Evolutionary conservation across 2,329 filamentous ascomycete species (phyloP).

Genomic region (Aspergillus terreus): DNA sequence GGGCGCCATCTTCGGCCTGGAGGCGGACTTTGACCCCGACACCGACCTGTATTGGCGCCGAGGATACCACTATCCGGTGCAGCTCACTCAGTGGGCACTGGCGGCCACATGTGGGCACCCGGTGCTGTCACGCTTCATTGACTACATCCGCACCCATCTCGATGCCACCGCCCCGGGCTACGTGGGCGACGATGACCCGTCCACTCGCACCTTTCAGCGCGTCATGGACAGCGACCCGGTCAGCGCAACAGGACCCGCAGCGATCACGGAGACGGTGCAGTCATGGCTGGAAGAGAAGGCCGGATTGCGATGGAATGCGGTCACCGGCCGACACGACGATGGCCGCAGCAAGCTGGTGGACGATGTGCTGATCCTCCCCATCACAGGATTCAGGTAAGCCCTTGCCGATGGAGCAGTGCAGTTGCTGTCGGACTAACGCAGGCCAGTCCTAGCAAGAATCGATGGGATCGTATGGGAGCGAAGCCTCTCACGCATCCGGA

Average conservation of each 20-base stretch:
- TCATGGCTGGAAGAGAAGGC: conserved; percentile 18
- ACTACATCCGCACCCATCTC: conserved; percentile 11
- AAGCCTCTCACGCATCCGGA: conserved; percentile 26
- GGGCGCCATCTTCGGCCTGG: conserved; percentile 27
- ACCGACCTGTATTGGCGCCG: conserved; percentile 30
- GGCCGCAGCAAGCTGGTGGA: conserved; percentile 27
- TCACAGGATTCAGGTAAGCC: conserved; percentile 31
- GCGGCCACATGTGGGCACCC: conserved; percentile 26
- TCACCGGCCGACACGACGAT: conserved; percentile 27
- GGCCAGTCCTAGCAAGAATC: conserved; percentile 24
- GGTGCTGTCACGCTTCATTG: conserved; percentile 24
- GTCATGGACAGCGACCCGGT: conserved; percentile 25
- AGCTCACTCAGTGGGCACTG: conserved; percentile 32
- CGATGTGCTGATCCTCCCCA: conserved; percentile 31
- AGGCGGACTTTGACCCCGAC: conserved; percentile 26
- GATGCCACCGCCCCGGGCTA: background rate
- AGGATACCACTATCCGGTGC: conserved; percentile 30
- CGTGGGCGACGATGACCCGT: background rate
- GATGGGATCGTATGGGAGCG: conserved; percentile 27
- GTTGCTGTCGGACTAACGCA: conserved; percentile 4
- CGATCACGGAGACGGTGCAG: conserved; percentile 25
- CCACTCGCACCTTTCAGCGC: conserved; percentile 10
- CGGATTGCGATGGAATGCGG: conserved; percentile 28
- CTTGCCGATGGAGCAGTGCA: background rate
- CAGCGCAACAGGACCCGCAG: conserved; percentile 27